These are phyloP conservation scores for Radiomyces spectabilis DNA, from an alignment of 192 early-diverging fungal genomes.

Conservation along the genomic window DNA sequence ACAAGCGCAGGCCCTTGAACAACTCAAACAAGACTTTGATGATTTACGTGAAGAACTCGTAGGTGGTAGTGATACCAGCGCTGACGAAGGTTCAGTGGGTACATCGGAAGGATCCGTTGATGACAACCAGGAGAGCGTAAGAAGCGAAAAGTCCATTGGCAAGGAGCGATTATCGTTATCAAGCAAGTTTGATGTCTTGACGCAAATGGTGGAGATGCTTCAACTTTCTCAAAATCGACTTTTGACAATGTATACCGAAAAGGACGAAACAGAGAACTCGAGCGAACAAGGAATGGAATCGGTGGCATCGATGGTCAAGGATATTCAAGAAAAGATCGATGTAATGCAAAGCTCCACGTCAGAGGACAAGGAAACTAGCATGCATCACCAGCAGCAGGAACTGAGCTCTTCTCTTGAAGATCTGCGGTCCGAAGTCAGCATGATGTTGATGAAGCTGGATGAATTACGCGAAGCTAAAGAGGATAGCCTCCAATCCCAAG, in stretches of 20 bases:
- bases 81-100: slow-evolving; percentile 1
- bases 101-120: neutral
- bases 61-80: too few species aligned
- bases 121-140: too few species aligned
- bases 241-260: slow-evolving; percentile 6
- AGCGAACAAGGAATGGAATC: neutral
- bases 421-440: too few species aligned
- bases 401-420: too few species aligned
- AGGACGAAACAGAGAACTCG: neutral
- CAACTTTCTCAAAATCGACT: slow-evolving; percentile 5
- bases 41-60: slow-evolving; percentile 9
- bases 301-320: neutral
- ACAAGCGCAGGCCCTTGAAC: neutral
- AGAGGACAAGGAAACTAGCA: too few species aligned
- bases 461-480: too few species aligned
- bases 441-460: too few species aligned
- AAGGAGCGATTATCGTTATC: slow-evolving; percentile 3
- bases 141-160: too few species aligned
- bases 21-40: slow-evolving; percentile 2
- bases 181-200: slow-evolving; percentile 18
- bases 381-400: too few species aligned
- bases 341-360: too few species aligned
- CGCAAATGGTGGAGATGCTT: slow-evolving; percentile 15
- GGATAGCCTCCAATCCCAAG: too few species aligned
- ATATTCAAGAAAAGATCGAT: neutral